Conservation (phyloP, 2,329 filamentous ascomycete genomes). For the Pyrenochaeta sp. region DNA sequence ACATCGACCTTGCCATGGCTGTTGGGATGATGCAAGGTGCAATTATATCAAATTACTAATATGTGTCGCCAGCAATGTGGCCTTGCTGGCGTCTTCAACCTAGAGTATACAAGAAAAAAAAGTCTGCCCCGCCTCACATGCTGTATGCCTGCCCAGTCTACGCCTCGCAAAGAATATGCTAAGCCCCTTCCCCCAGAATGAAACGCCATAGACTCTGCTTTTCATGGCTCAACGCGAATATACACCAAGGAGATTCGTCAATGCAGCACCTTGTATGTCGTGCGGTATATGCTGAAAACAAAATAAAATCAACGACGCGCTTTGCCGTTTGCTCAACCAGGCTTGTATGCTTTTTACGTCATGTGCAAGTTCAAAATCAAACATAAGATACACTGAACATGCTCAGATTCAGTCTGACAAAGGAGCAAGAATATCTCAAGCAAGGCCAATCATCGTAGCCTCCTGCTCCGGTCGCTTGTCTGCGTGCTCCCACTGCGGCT, state of each 20-base stretch:
- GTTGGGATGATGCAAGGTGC: no score
- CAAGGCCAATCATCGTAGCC: background rate
- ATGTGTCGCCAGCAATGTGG: slow-evolving; percentile 4
- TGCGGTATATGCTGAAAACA: slow-evolving; percentile 1
- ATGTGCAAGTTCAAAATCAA: background rate
- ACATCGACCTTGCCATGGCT: no score
- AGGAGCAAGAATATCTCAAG: no score
- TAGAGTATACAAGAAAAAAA: slow-evolving; percentile 1
- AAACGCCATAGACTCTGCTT: slow-evolving; percentile 23
- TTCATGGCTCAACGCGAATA: slow-evolving; percentile 16
- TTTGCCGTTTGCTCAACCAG: no score
- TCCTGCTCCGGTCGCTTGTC: slow-evolving; percentile 31
- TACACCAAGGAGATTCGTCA: slow-evolving; percentile 40
- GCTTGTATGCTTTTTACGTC: background rate
- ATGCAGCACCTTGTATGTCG: slow-evolving; percentile 1
- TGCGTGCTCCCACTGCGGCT: slow-evolving; percentile 46
- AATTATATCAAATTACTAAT: slow-evolving; percentile 12
- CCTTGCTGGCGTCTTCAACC: background rate
- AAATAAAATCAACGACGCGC: background rate
- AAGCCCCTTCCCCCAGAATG: background rate
- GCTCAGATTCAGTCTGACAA: background rate
- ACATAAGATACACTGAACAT: background rate
- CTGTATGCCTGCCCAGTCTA: slow-evolving; percentile 4
- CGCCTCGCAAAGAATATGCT: slow-evolving; percentile 4
- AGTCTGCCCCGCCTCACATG: background rate